Conservation (phyloP, 1,139 yeast genomes). For the Scheffersomyces illinoinensis region DNA sequence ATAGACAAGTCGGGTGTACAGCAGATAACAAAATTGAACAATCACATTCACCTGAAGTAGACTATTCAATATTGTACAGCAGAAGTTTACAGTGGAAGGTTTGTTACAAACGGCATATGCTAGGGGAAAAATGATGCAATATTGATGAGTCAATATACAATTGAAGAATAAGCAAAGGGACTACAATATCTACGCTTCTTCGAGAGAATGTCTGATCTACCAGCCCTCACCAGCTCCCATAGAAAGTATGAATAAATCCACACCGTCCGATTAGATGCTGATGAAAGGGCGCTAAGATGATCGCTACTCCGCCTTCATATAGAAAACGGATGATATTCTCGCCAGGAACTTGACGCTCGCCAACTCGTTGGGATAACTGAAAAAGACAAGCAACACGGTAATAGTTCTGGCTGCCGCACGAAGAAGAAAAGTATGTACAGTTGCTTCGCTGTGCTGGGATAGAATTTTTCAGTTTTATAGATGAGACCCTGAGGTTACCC, state of each 20-base stretch:
- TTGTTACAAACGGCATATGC: neutral
- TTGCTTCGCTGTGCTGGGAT: neutral
- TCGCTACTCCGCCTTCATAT: conserved; percentile 27
- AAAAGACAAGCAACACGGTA: conserved; percentile 59
- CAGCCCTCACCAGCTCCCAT: conserved; percentile 46
- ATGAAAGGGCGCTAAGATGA: conserved; percentile 54
- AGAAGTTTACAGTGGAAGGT: no score
- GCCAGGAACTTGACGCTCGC: conserved; percentile 60
- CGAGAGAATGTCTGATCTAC: conserved; percentile 44
- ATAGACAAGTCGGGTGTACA: conserved; percentile 9
- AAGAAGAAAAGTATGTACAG: conserved; percentile 22
- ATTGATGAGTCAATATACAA: neutral
- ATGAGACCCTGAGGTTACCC: neutral
- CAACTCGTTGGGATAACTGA: conserved; percentile 51
- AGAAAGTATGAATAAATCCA: conserved; percentile 15
- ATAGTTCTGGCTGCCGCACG: conserved; percentile 60
- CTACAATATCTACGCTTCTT: neutral
- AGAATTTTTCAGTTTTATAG: neutral
- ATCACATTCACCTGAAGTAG: neutral
- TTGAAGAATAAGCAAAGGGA: neutral
- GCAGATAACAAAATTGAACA: neutral
- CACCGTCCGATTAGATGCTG: conserved; percentile 10
- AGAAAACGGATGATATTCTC: conserved; percentile 41
- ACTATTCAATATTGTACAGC: neutral
- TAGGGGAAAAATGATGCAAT: neutral